Percentiles rank a stretch among this genome's conserved stretches.
These are phyloP conservation scores for Trichomonas gallinae DNA, from an alignment of 208 protist species.

Conservation along the genomic window DNA sequence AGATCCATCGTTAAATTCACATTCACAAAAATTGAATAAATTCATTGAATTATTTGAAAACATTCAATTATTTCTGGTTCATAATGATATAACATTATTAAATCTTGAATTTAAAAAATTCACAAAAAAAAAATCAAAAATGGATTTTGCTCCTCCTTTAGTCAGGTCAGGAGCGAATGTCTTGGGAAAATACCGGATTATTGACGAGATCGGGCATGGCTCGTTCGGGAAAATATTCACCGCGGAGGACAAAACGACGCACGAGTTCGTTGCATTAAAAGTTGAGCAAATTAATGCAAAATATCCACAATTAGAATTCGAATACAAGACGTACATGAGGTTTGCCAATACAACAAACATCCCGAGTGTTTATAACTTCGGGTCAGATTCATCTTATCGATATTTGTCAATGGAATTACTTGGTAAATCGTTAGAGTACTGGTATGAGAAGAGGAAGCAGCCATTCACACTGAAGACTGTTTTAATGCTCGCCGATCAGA, in stretches of 20 bases:
- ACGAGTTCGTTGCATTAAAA: constrained; percentile 44
- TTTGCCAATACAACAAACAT: constrained; percentile 68
- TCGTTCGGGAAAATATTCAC: too few relatives aligned
- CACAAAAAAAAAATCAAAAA: too few relatives aligned
- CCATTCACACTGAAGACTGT: constrained; percentile 90
- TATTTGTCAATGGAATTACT: constrained; percentile 94
- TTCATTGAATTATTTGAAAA: too few relatives aligned
- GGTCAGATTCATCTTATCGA: constrained; percentile 30
- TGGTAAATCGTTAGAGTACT: constrained; percentile 84
- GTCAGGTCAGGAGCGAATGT: too few relatives aligned
- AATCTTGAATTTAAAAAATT: too few relatives aligned
- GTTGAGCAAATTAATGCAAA: constrained; percentile 48
- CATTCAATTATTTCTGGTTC: too few relatives aligned
- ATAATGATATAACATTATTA: too few relatives aligned
- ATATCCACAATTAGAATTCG: constrained; percentile 85
- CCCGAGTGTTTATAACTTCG: constrained; percentile 52
- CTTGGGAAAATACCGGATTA: too few relatives aligned
- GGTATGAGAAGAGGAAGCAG: constrained; percentile 69
- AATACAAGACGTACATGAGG: constrained; percentile 75
- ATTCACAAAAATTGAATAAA: too few relatives aligned
- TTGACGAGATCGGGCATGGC: too few relatives aligned
- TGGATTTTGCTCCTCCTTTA: too few relatives aligned
- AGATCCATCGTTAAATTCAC: too few relatives aligned
- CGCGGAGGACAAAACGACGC: constrained; percentile 48
- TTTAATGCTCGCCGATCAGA: constrained; percentile 86